Base-by-base conservation (phyloP, 2,329 filamentous ascomycete species). In the Dothideomycetes sp. region DNA sequence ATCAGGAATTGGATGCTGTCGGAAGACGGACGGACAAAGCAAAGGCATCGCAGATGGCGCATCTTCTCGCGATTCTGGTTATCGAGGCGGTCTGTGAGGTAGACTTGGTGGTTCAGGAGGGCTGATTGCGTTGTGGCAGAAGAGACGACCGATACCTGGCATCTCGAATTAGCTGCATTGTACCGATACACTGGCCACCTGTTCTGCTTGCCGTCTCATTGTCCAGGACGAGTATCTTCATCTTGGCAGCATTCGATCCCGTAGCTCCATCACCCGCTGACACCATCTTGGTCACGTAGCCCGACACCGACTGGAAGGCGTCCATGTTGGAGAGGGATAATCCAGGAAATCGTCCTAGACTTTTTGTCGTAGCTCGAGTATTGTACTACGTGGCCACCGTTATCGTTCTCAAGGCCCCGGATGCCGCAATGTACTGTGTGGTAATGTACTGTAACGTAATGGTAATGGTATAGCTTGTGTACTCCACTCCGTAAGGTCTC, bases 261-360 rank as follows among this genome's bases (percentile, higher is more conserved):
- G 71, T 65, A 42, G 42, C 44, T 33, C 49, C 48, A 65, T 94
- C 87, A 56, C 84, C 84, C 50, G 78, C 78, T 50, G 85, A 82
- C 62, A 96, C 80, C 78, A 98, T 94, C 74, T 88, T 94, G 62
- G 82, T 82, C 71, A 98, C 82, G 71, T 98, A 98, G 66, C 86
- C 84, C 54, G 88, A 82, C 58, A 95, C 81, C 51, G 88, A 85
- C 61, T 93, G 83, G 48, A 93, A 84, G 56, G 96, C 80, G 60
- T 98, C 91, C 91, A 98, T 98, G 25, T n/a, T n/a, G n/a, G n/a
- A n/a, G n/a, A n/a, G n/a, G n/a, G n/a, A n/a, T n/a, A n/a, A n/a
- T n/a, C n/a, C n/a, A n/a, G n/a, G n/a, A n/a, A n/a, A n/a, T n/a
- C n/a, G n/a, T n/a, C n/a, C n/a, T n/a, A n/a, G n/a, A n/a, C n/a